Evolutionary conservation across 1,284 basidiomycete genomes (phyloP).

Genomic region (Sporisorium exsertum): DNA sequence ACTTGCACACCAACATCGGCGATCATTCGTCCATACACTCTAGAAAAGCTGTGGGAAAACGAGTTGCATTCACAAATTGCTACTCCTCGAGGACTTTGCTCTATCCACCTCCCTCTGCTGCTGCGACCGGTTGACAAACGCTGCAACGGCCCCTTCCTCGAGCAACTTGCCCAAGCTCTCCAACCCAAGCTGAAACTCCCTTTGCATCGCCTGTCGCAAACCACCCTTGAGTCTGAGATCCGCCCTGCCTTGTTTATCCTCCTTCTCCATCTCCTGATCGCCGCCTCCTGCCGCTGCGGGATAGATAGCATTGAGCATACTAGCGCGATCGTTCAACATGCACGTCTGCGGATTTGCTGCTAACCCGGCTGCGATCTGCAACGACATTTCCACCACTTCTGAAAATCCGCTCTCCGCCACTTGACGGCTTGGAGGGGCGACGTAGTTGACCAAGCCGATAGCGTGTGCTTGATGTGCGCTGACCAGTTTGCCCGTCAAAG

Average conservation of each 20-base stretch:
- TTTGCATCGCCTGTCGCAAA: constrained; percentile 34
- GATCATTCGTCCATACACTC: background rate
- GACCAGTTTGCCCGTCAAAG: constrained; percentile 33
- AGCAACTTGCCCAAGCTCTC: constrained; percentile 29
- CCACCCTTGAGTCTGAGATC: constrained; percentile 42
- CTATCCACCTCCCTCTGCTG: constrained; percentile 26
- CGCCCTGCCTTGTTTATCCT: background rate
- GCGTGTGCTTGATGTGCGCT: constrained; percentile 22
- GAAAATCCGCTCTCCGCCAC: constrained; percentile 8
- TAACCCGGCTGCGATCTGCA: constrained; percentile 24
- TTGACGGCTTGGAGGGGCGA: background rate
- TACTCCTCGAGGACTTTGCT: constrained; percentile 14
- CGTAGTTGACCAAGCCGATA: constrained; percentile 41
- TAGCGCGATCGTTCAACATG: constrained; percentile 46
- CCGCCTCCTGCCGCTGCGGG: background rate
- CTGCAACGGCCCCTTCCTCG: constrained; percentile 38
- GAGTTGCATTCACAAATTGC: constrained; percentile 20
- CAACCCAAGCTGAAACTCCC: constrained; percentile 39
- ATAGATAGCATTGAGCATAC: constrained; percentile 35
- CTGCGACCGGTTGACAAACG: constrained; percentile 34
- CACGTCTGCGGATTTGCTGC: constrained; percentile 39
- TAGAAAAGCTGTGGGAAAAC: background rate
- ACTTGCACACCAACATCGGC: background rate
- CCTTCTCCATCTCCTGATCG: background rate
- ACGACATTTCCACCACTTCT: constrained; percentile 25